Conservation (phyloP, 352 stramenopile species). For the Pythium guiyangense region DNA sequence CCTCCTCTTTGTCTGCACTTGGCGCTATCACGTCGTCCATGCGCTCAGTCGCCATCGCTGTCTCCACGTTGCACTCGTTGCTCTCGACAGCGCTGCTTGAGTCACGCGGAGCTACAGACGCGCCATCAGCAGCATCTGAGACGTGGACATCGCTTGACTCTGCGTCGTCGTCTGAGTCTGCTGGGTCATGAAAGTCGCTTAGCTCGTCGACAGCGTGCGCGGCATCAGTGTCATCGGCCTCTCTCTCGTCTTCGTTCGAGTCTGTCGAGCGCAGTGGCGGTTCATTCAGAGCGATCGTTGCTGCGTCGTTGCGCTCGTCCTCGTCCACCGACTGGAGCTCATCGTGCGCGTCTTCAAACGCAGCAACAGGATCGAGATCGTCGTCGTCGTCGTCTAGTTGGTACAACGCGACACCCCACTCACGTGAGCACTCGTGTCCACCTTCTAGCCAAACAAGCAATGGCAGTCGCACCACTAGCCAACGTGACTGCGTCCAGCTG, state of each 20-base stretch:
- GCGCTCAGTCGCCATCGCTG: too few relatives aligned
- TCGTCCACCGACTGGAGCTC: background rate
- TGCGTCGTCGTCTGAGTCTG: too few relatives aligned
- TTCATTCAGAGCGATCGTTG: background rate
- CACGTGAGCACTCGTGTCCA: background rate
- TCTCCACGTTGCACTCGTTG: too few relatives aligned
- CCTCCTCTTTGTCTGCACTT: too few relatives aligned
- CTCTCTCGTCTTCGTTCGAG: background rate
- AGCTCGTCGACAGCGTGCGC: background rate
- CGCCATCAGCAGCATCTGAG: too few relatives aligned
- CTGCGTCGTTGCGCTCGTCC: background rate
- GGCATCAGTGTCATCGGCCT: background rate
- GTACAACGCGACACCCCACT: background rate
- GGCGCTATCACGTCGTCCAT: too few relatives aligned
- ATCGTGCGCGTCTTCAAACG: slow-evolving; percentile 7
- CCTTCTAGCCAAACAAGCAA: background rate
- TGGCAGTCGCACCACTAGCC: background rate
- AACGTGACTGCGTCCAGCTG: slow-evolving; percentile 25
- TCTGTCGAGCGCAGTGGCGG: background rate
- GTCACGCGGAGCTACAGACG: too few relatives aligned
- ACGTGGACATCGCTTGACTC: too few relatives aligned
- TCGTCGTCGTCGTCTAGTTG: slow-evolving; percentile 8
- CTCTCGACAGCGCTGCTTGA: too few relatives aligned
- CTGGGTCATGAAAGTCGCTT: background rate
- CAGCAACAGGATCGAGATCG: background rate